Percentiles rank a stretch among this genome's conserved stretches.
These are phyloP conservation scores for Prunus campanulata DNA, from an alignment of 306 rosid genomes.

Conservation along the genomic window DNA sequence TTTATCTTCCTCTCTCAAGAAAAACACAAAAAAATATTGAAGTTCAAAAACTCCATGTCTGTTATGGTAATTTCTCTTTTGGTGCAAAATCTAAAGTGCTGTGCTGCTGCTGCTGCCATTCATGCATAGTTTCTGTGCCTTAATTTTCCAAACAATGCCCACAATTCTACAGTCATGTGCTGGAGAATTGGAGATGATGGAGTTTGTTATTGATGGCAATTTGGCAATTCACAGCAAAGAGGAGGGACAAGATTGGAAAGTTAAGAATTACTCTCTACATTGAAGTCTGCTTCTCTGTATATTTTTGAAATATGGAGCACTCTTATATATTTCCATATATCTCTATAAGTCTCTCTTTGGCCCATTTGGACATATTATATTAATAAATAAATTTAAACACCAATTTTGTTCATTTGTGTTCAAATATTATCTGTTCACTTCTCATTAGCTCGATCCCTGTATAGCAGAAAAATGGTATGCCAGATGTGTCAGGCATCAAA, in stretches of 20 bases:
- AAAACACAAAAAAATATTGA: background rate
- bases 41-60: background rate
- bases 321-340: background rate
- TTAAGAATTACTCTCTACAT: background rate
- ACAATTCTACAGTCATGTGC: background rate
- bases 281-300: conserved; percentile 6
- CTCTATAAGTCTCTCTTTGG: conserved; percentile 9
- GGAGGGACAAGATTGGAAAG: conserved; percentile 41
- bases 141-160: conserved; percentile 52
- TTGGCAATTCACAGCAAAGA: conserved; percentile 27
- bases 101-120: conserved; percentile 4
- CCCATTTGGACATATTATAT: conserved; percentile 11
- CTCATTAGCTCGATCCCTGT: conserved; percentile 1
- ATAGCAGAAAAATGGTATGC: background rate
- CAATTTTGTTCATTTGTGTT: conserved; percentile 8
- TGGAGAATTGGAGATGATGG: background rate
- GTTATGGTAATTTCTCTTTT: conserved; percentile 24
- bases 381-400: conserved; percentile 21
- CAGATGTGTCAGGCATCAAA: background rate
- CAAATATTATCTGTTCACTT: background rate
- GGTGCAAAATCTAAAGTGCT: conserved; percentile 2
- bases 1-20: background rate
- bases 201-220: background rate
- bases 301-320: background rate
- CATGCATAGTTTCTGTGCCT: conserved; percentile 10